phyloP scores from a whole-genome alignment of 2,329 filamentous ascomycete species.

The Trichoderma breve region DNA sequence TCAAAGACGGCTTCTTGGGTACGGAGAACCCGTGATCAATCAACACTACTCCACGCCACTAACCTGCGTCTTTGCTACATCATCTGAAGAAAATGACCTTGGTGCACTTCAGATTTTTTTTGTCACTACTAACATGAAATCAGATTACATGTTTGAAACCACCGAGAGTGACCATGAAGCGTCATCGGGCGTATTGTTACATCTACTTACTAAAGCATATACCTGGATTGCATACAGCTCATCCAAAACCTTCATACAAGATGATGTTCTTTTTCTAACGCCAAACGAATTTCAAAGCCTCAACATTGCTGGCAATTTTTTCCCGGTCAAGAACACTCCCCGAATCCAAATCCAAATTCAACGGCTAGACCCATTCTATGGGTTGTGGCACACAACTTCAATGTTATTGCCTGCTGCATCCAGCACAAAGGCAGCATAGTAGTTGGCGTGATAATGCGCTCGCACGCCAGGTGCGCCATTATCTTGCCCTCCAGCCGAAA shows the following conservation, averaged over 20 bases:
- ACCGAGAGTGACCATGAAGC: not conserved
- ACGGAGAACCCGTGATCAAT: not conserved
- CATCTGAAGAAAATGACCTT: not conserved
- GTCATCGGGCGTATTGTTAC: not conserved
- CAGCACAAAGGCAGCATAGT: conserved; percentile 51
- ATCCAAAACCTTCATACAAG: not conserved
- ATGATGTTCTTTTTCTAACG: not conserved
- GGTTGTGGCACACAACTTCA: conserved; percentile 40
- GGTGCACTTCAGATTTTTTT: not conserved
- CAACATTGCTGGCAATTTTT: not conserved
- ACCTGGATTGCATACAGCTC: not conserved
- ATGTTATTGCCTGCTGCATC: conserved; percentile 54
- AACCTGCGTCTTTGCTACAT: not conserved
- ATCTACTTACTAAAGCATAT: not conserved
- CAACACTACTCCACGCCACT: not conserved
- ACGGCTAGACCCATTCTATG: not conserved
- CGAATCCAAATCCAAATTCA: not conserved
- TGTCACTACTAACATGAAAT: not conserved
- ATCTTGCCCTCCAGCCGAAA: conserved; percentile 44
- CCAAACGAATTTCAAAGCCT: not conserved
- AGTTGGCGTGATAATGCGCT: conserved; percentile 43
- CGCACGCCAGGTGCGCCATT: conserved; percentile 50
- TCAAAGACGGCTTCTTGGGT: not conserved
- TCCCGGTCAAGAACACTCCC: not conserved
- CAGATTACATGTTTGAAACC: not conserved